Conservation (phyloP, 768 basidiomycete species). For the Crucibulum laeve region DNA sequence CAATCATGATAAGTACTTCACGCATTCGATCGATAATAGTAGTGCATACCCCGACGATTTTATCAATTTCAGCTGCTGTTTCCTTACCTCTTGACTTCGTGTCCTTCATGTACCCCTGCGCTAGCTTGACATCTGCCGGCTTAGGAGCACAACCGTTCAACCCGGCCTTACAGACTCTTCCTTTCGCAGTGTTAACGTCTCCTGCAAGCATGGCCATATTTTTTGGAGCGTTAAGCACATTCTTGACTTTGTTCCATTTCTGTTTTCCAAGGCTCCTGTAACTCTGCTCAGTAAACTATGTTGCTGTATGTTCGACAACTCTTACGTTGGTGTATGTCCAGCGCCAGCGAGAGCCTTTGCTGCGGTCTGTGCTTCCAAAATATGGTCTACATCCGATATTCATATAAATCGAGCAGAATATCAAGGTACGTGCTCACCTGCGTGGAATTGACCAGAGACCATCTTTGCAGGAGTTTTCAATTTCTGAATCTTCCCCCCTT, state of each 20-base stretch:
- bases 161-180: neutral
- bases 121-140: neutral
- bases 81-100: neutral
- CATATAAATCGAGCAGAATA: too few species aligned
- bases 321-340: too few species aligned
- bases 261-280: neutral
- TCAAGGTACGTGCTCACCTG: too few species aligned
- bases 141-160: neutral
- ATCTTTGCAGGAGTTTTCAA: too few species aligned
- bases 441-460: too few species aligned
- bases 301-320: too few species aligned
- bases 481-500: too few species aligned
- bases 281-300: too few species aligned
- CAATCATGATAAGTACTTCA: neutral
- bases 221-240: neutral
- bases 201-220: neutral
- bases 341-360: too few species aligned
- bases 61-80: neutral
- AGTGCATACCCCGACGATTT: neutral
- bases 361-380: too few species aligned
- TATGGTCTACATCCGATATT: too few species aligned
- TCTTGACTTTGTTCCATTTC: neutral
- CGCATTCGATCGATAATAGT: too few species aligned
- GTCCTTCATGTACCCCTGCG: neutral
- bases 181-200: neutral